Conservation (phyloP, 768 basidiomycete genomes). For the Calocera cornea region DNA sequence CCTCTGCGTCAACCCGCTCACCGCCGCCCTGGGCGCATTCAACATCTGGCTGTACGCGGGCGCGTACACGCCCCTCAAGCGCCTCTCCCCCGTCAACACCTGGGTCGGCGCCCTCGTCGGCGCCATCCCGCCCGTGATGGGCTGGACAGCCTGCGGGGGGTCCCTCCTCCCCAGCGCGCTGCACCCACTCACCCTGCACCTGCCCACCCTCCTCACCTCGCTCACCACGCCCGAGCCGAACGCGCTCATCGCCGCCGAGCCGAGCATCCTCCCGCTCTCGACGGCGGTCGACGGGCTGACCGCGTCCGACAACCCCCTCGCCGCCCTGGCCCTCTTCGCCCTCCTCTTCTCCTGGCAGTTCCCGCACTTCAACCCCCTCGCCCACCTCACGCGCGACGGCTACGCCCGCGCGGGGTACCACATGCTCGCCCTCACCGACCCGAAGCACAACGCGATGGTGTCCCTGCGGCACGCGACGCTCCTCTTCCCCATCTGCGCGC, state of each 20-base stretch:
- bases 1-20: conserved; percentile 72
- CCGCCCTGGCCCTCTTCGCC: conserved; percentile 66
- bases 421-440: conserved; percentile 77
- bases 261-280: conserved; percentile 29
- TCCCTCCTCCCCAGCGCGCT: conserved; percentile 49
- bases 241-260: conserved; percentile 25
- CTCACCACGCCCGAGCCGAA: conserved; percentile 16
- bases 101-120: conserved; percentile 94
- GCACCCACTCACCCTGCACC: conserved; percentile 46
- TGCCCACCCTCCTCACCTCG: conserved; percentile 43
- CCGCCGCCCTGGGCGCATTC: conserved; percentile 64
- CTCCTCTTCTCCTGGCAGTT: conserved; percentile 96
- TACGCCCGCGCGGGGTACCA: conserved; percentile 89
- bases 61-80: conserved; percentile 84
- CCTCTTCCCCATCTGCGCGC: conserved; percentile 60
- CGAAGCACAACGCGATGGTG: conserved; percentile 69
- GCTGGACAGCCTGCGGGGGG: conserved; percentile 92
- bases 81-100: conserved; percentile 69
- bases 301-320: conserved; percentile 55
- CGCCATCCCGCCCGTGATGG: conserved; percentile 87
- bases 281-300: conserved; percentile 8
- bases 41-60: conserved; percentile 88
- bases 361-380: conserved; percentile 92
- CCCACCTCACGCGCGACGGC: conserved; percentile 68
- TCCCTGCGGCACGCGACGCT: conserved; percentile 69